These are phyloP conservation scores for Gamsiella multidivaricata DNA, from an alignment of 192 early-diverging fungal species.

Conservation along the genomic window DNA sequence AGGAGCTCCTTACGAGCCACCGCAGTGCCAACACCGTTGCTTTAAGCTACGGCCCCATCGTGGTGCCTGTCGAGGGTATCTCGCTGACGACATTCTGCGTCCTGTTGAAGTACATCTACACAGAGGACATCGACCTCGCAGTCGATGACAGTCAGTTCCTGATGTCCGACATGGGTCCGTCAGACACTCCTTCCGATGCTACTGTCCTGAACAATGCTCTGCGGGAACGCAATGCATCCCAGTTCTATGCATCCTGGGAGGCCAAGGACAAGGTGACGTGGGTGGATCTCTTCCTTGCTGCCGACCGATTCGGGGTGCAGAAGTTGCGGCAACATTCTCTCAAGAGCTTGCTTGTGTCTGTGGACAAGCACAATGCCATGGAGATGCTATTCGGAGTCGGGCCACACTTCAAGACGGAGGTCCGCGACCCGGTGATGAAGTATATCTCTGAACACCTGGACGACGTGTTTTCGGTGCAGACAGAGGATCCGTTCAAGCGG, in stretches of 20 bases:
- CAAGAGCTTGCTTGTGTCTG: not conserved
- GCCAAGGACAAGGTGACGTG: not conserved
- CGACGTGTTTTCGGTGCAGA: not conserved
- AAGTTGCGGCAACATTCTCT: not conserved
- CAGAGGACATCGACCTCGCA: not conserved
- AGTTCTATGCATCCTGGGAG: too few species aligned
- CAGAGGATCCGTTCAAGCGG: not conserved
- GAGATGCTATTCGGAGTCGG: constrained; percentile 8
- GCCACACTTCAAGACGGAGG: not conserved
- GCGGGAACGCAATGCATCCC: too few species aligned
- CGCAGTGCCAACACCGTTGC: too few species aligned
- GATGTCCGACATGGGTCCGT: too few species aligned
- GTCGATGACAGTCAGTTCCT: too few species aligned
- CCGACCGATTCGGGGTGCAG: not conserved
- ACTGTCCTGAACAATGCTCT: too few species aligned
- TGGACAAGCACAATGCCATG: not conserved
- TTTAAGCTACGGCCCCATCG: too few species aligned
- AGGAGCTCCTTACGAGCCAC: too few species aligned
- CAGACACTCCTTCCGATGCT: too few species aligned
- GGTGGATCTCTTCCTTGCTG: not conserved
- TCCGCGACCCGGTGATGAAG: not conserved
- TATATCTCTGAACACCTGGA: not conserved
- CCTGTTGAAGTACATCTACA: not conserved
- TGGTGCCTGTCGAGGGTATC: not conserved
- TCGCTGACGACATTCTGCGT: not conserved